These are phyloP conservation scores for Scutellaria barbata DNA, from an alignment of 257 asterid genomes.

Conservation along the genomic window DNA sequence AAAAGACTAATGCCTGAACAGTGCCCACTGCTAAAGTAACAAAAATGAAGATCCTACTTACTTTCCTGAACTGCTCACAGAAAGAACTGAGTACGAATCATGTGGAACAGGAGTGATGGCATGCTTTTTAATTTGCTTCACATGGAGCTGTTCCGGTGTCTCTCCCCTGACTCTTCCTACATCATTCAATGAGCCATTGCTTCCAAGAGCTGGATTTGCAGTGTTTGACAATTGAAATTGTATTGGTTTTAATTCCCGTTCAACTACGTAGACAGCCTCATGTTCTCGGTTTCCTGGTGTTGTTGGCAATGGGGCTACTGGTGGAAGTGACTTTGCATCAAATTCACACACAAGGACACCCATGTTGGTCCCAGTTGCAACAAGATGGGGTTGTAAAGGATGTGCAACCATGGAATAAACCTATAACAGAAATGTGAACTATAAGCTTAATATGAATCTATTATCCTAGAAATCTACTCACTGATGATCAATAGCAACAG, in stretches of 20 bases:
- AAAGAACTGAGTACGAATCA: conserved; percentile 91
- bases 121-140: conserved; percentile 92
- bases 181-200: conserved; percentile 89
- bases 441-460: conserved; percentile 20
- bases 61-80: conserved; percentile 99
- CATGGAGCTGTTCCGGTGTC: conserved; percentile 80
- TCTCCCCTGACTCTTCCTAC: conserved; percentile 88
- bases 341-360: conserved; percentile 96
- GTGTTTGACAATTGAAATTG: conserved; percentile 91
- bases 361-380: conserved; percentile 95
- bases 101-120: conserved; percentile 98
- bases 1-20: conserved; percentile 15
- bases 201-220: conserved; percentile 85
- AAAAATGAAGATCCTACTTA: conserved; percentile 51
- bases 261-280: conserved; percentile 89
- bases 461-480: conserved; percentile 9
- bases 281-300: conserved; percentile 87
- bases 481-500: conserved; percentile 18
- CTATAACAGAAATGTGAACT: conserved; percentile 46
- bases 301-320: conserved; percentile 90
- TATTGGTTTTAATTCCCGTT: conserved; percentile 82
- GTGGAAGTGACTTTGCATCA: conserved; percentile 92
- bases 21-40: conserved; percentile 22
- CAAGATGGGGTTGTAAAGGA: conserved; percentile 93
- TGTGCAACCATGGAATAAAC: conserved; percentile 97